These are phyloP conservation scores for Boletus huronensis DNA, from an alignment of 768 basidiomycete genomes.

Conservation along the genomic window DNA sequence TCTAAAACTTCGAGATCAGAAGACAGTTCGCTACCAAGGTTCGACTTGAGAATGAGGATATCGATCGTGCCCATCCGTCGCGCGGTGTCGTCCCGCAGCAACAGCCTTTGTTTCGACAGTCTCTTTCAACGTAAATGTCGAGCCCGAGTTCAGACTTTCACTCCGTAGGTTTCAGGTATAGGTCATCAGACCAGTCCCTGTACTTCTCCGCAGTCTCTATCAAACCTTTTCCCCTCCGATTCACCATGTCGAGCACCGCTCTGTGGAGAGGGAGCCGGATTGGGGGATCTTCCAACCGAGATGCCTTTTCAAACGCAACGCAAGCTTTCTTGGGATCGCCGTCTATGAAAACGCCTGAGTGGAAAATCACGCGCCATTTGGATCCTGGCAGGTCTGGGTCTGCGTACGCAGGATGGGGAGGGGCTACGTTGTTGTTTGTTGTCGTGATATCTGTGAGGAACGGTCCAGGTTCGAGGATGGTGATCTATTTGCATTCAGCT, in stretches of 20 bases:
- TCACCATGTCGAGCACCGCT: neutral
- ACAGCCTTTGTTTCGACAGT: no score
- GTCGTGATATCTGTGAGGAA: constrained; percentile 7
- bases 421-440: neutral
- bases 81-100: no score
- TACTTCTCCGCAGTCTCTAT: constrained; percentile 18
- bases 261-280: constrained; percentile 20
- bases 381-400: constrained; percentile 5
- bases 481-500: constrained; percentile 11
- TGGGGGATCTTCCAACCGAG: constrained; percentile 21
- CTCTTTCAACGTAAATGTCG: no score
- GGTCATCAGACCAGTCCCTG: constrained; percentile 22
- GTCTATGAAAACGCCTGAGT: neutral
- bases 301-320: constrained; percentile 16
- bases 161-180: constrained; percentile 14
- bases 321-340: constrained; percentile 24
- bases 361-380: neutral
- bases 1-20: no score
- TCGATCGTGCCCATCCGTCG: no score
- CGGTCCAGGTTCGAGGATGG: constrained; percentile 20
- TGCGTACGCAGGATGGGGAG: constrained; percentile 18
- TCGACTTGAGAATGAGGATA: no score
- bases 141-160: neutral
- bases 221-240: constrained; percentile 14
- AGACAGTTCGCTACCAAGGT: no score